These are phyloP conservation scores for Exophiala alcalophila DNA, from an alignment of 2,329 filamentous ascomycete genomes.

Conservation along the genomic window DNA sequence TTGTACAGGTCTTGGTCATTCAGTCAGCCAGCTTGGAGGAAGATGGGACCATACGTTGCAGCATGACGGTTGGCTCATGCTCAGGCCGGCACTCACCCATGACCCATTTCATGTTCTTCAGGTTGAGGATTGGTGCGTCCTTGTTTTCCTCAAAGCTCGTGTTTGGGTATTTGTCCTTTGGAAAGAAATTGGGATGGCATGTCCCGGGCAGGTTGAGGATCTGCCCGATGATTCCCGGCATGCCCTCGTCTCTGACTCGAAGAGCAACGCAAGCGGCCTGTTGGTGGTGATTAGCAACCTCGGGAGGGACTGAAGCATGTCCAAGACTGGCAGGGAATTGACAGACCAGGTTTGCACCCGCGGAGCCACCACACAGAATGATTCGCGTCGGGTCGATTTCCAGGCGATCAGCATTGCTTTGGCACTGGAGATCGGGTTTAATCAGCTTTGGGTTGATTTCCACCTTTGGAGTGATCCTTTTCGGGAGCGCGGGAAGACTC, in stretches of 20 bases:
- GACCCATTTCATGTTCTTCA: slow-evolving; percentile 6
- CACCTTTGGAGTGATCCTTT: background rate
- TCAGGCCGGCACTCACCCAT: too few species aligned
- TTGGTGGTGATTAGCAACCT: too few species aligned
- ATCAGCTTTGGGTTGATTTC: background rate
- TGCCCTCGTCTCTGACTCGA: slow-evolving; percentile 1
- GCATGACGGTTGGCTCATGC: too few species aligned
- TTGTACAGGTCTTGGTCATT: background rate
- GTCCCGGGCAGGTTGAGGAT: slow-evolving; percentile 6
- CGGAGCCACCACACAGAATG: slow-evolving; percentile 2
- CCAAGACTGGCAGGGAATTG: too few species aligned
- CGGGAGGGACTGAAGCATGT: background rate
- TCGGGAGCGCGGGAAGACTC: background rate
- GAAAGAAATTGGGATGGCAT: slow-evolving; percentile 13
- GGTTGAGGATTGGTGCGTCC: background rate
- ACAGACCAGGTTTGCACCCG: slow-evolving; percentile 4
- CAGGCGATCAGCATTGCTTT: background rate
- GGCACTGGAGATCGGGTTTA: background rate
- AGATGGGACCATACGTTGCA: too few species aligned
- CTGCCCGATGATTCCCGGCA: slow-evolving; percentile 1
- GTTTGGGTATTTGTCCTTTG: slow-evolving; percentile 7
- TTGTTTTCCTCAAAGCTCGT: slow-evolving; percentile 8
- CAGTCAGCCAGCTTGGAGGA: too few species aligned
- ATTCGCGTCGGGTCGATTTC: slow-evolving; percentile 3
- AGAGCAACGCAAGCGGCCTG: too few species aligned